phyloP scores from a whole-genome alignment of 257 asterid species.

The Penstemon davidsonii region DNA sequence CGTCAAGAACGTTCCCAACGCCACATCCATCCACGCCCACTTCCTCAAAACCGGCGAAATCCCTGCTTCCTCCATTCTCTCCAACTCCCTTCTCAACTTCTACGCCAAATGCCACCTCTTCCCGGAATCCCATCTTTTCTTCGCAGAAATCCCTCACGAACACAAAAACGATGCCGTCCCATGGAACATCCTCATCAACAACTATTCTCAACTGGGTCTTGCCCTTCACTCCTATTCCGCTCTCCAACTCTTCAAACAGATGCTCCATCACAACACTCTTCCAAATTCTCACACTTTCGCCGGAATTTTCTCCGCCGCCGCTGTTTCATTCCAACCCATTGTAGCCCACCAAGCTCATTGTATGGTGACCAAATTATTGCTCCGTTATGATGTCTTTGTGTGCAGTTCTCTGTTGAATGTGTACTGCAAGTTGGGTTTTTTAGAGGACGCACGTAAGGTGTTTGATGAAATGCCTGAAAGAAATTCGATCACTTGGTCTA shows the following conservation, averaged over 20 bases:
- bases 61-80: constrained; percentile 44
- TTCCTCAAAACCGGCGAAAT: constrained; percentile 59
- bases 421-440: constrained; percentile 56
- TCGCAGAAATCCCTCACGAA: constrained; percentile 42
- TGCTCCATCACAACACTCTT: constrained; percentile 41
- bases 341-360: constrained; percentile 59
- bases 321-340: constrained; percentile 37
- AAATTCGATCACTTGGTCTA: constrained; percentile 80
- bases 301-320: constrained; percentile 61
- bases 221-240: constrained; percentile 45
- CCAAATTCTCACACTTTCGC: constrained; percentile 76
- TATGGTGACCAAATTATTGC: constrained; percentile 43
- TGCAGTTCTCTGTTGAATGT: constrained; percentile 61
- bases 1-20: constrained; percentile 39
- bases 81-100: constrained; percentile 64
- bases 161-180: constrained; percentile 51
- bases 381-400: constrained; percentile 56
- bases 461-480: constrained; percentile 75
- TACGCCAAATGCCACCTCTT: constrained; percentile 70
- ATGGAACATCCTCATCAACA: constrained; percentile 81
- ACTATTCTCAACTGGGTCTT: constrained; percentile 53
- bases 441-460: constrained; percentile 54
- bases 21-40: constrained; percentile 60
- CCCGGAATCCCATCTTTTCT: constrained; percentile 50
- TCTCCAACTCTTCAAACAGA: constrained; percentile 46